phyloP scores from a whole-genome alignment of 805 yeast genomes.

The Teunomyces cretensis region DNA sequence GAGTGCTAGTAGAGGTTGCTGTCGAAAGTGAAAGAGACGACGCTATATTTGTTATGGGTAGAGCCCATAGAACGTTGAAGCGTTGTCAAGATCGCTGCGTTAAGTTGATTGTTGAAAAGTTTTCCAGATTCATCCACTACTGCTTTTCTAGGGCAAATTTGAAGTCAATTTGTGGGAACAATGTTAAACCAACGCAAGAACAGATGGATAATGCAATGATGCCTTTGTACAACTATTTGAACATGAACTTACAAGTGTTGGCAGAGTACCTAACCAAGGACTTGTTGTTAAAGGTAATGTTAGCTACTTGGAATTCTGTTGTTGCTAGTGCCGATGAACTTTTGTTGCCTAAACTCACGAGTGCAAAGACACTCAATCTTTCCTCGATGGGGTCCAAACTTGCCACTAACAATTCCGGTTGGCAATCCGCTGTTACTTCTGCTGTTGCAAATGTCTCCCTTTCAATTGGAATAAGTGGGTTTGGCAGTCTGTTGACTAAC shows the following conservation, averaged over 20 bases:
- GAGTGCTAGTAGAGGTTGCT: slow-evolving; percentile 62
- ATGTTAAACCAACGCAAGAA: slow-evolving; percentile 40
- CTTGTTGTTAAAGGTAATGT: slow-evolving; percentile 62
- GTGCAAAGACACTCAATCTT: slow-evolving; percentile 35
- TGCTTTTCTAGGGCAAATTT: slow-evolving; percentile 59
- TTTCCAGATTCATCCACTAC: slow-evolving; percentile 59
- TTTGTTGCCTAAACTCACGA: slow-evolving; percentile 68
- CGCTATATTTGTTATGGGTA: slow-evolving; percentile 77
- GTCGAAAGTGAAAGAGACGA: slow-evolving; percentile 80
- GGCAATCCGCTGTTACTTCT: slow-evolving; percentile 47
- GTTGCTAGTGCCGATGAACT: slow-evolving; percentile 67
- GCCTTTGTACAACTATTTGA: slow-evolving; percentile 74
- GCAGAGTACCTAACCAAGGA: slow-evolving; percentile 58
- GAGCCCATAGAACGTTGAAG: slow-evolving; percentile 63
- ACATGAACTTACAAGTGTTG: slow-evolving; percentile 62
- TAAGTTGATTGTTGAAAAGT: slow-evolving; percentile 69
- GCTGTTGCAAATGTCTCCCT: slow-evolving; percentile 52
- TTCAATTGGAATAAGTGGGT: slow-evolving; percentile 44
- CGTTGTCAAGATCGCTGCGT: slow-evolving; percentile 68
- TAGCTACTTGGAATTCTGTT: slow-evolving; percentile 78
- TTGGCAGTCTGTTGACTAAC: slow-evolving; percentile 54
- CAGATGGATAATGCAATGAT: slow-evolving; percentile 63
- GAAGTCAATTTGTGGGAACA: slow-evolving; percentile 51
- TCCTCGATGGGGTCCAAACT: slow-evolving; percentile 18
- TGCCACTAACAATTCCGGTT: slow-evolving; percentile 18